Conservation (phyloP, 2,329 filamentous ascomycete genomes). For the Trichoderma sp. region DNA sequence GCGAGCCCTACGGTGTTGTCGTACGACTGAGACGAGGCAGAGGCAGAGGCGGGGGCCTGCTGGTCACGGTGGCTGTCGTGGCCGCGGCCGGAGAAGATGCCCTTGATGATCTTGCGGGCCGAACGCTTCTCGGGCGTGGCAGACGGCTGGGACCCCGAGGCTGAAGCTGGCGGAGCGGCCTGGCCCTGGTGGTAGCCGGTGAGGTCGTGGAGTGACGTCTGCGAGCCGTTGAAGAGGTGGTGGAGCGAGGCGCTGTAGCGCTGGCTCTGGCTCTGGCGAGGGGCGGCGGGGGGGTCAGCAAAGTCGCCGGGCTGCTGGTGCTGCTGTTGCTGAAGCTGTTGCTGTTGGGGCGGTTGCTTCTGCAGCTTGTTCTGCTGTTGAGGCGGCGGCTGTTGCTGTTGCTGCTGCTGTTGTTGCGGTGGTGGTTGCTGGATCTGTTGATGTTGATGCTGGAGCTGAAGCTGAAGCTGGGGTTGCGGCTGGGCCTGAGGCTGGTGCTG, state of each 20-base stretch:
- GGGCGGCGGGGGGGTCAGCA: conserved; percentile 42
- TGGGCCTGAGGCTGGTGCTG: neutral
- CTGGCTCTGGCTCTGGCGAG: conserved; percentile 58
- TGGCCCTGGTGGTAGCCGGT: conserved; percentile 34
- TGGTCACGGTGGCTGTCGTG: conserved; percentile 31
- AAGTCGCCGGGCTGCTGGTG: conserved; percentile 47
- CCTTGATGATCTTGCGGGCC: conserved; percentile 57
- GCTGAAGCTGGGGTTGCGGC: neutral
- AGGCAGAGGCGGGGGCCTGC: conserved; percentile 33
- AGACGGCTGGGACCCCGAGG: conserved; percentile 33
- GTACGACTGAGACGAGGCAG: conserved; percentile 42
- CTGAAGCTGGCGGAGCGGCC: conserved; percentile 39
- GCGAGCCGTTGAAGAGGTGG: conserved; percentile 39
- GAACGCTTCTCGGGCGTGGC: conserved; percentile 51
- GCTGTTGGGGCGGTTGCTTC: conserved; percentile 34
- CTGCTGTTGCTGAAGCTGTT: conserved; percentile 31
- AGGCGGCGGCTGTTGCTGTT: conserved; percentile 26
- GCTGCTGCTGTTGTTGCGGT: conserved; percentile 36
- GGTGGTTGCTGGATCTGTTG: neutral
- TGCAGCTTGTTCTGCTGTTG: conserved; percentile 38
- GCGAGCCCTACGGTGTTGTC: conserved; percentile 53
- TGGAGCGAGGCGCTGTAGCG: conserved; percentile 47
- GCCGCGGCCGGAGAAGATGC: conserved; percentile 48
- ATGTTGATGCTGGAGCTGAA: conserved; percentile 38
- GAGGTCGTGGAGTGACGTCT: conserved; percentile 35